Conservation (phyloP, 2,329 filamentous ascomycete genomes). For the Tympanopsis confertula region DNA sequence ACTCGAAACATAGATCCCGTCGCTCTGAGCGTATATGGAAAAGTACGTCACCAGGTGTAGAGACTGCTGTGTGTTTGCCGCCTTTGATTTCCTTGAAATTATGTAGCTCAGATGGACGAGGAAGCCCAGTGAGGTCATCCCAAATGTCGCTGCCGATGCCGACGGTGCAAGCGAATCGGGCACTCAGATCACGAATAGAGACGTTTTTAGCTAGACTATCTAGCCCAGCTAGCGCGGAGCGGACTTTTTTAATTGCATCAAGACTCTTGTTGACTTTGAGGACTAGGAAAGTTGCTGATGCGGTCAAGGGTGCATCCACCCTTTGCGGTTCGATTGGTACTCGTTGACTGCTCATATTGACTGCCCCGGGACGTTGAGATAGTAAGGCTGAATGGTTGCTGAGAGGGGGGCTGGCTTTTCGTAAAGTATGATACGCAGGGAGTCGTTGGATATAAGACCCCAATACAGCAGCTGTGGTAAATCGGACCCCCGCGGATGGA, state of each 20-base stretch:
- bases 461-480: too few species aligned
- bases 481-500: too few species aligned
- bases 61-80: constrained; percentile 33
- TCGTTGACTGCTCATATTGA: constrained; percentile 7
- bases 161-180: constrained; percentile 36
- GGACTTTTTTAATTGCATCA: constrained; percentile 24
- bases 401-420: too few species aligned
- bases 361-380: constrained; percentile 1
- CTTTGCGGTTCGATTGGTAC: constrained; percentile 27
- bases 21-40: constrained; percentile 47
- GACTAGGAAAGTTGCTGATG: constrained; percentile 40
- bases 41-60: constrained; percentile 42
- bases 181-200: constrained; percentile 31
- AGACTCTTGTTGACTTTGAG: constrained; percentile 23
- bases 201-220: constrained; percentile 38
- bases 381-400: too few species aligned
- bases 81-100: constrained; percentile 35
- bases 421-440: too few species aligned
- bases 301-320: constrained; percentile 37
- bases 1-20: constrained; percentile 44
- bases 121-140: constrained; percentile 30
- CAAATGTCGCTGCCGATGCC: constrained; percentile 40
- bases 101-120: constrained; percentile 36
- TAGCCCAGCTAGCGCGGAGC: constrained; percentile 29
- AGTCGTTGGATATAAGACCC: too few species aligned